Conservation (phyloP, 2,329 filamentous ascomycete genomes). For the Xylaria sp. region DNA sequence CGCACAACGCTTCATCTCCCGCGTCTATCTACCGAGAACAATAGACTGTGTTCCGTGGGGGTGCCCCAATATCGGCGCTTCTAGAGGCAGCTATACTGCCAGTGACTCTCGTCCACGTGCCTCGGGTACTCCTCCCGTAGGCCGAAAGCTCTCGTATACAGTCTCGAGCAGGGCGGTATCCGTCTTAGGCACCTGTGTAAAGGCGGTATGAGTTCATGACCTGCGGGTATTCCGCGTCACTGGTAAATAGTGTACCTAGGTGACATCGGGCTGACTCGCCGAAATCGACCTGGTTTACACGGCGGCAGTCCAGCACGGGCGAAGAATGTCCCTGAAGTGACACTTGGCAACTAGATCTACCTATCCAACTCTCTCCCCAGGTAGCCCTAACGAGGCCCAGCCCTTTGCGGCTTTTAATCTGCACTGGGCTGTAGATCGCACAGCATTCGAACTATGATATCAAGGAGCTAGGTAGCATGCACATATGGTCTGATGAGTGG, state of each 20-base stretch:
- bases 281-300: not conserved
- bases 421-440: not conserved
- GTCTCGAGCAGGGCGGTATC: not conserved
- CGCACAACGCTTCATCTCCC: not conserved
- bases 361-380: not conserved
- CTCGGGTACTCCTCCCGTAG: not conserved
- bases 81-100: not conserved
- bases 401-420: not conserved
- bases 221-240: conserved; percentile 3
- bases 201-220: not conserved
- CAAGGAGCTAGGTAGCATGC: not conserved
- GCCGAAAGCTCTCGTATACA: not conserved
- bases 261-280: not conserved
- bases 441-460: not conserved
- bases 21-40: not conserved
- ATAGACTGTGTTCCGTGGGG: not conserved
- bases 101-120: not conserved
- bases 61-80: not conserved
- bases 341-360: not conserved
- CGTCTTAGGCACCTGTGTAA: not conserved
- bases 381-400: not conserved
- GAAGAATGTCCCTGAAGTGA: not conserved
- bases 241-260: conserved; percentile 2
- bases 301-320: not conserved
- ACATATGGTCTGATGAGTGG: conserved; percentile 17